Evolutionary conservation across 2,329 filamentous ascomycete genomes (phyloP), one percentile per base, ranked within the genome.

Genomic region (Ilyonectria robusta): DNA sequence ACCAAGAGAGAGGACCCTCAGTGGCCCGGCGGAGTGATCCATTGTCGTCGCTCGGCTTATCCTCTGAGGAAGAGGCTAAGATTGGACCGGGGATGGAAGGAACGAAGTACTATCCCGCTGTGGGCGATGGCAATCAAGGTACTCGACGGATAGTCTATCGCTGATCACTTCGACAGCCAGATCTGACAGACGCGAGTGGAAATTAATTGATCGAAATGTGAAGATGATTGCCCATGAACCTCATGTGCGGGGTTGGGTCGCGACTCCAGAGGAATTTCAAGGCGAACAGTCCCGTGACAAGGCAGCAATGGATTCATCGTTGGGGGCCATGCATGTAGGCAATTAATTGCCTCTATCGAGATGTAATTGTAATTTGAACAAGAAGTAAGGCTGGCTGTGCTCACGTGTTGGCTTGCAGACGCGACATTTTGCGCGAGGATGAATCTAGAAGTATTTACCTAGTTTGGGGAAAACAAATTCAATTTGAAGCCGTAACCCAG

Each of bases 1-100:
- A 50, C 56, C 56, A 17, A 59, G 56, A 50, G 56, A 59, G 17
- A 59, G 56, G 29, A 59, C 31, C 31, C 56, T 59, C 56, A 59
- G 33, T 3, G 44, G 54, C 6, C 31, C 19, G 23, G 23, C 11
- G 15, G 54, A 2, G 54, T 11, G 2, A 10, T 21, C n/a, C 17
- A 37, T 19, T 10, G n/a, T 48, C 19, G 44, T 13, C 8, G 19
- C 21, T 46, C 19, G 11, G 42, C 42, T 46, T 19, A 46, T 23
- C 42, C 10, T 46, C 17, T 8, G 40, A n/a, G 5, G 17, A n/a
- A 6, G 15, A 9, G 8, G 40, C 40, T n/a, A n/a, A n/a, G 6
- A 17, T 42, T 42, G n/a, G 8, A n/a, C 15, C 15, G 7, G 8
- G 5, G 17, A n/a, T 19, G 40, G 17, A 42, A 40, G 1, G 19